These are phyloP conservation scores for Pleurotus cornucopiae DNA, from an alignment of 768 basidiomycete genomes.

Conservation along the genomic window DNA sequence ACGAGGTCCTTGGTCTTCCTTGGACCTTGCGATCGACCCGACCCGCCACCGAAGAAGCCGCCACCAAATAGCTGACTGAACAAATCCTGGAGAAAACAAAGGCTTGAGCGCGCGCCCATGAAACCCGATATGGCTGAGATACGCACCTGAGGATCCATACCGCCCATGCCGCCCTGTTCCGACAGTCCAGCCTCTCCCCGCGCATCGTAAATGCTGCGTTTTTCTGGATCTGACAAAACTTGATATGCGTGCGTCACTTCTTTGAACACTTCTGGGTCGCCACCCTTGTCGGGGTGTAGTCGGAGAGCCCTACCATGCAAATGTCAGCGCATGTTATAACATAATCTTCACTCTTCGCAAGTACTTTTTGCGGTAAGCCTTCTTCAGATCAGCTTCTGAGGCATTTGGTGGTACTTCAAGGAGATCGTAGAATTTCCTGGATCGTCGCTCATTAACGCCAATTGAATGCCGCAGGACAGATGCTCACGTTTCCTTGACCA, in stretches of 20 bases:
- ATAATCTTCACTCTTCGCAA: slow-evolving; percentile 3
- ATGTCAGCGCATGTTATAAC: too few species aligned
- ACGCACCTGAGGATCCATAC: slow-evolving; percentile 92
- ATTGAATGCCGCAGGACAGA: background rate
- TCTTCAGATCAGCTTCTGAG: slow-evolving; percentile 85
- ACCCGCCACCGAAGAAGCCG: slow-evolving; percentile 64
- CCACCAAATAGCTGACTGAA: slow-evolving; percentile 96
- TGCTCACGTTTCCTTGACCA: slow-evolving; percentile 71
- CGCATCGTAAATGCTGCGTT: slow-evolving; percentile 79
- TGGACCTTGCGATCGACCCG: slow-evolving; percentile 62
- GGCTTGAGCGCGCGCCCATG: slow-evolving; percentile 1
- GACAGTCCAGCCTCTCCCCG: slow-evolving; percentile 89
- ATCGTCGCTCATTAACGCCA: background rate
- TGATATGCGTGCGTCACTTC: slow-evolving; percentile 98
- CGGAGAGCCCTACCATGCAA: slow-evolving; percentile 59
- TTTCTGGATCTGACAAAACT: slow-evolving; percentile 84
- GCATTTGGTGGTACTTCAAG: slow-evolving; percentile 80
- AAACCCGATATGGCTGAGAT: background rate
- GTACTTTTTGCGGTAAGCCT: slow-evolving; percentile 93
- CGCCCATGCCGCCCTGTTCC: slow-evolving; percentile 86
- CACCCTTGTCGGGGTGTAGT: slow-evolving; percentile 91
- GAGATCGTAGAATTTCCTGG: slow-evolving; percentile 88
- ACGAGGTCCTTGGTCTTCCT: slow-evolving; percentile 98
- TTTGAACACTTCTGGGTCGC: slow-evolving; percentile 96
- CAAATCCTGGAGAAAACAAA: slow-evolving; percentile 58